These are phyloP conservation scores for Alternaria novae-zelandiae DNA, from an alignment of 2,329 filamentous ascomycete genomes.

Conservation along the genomic window DNA sequence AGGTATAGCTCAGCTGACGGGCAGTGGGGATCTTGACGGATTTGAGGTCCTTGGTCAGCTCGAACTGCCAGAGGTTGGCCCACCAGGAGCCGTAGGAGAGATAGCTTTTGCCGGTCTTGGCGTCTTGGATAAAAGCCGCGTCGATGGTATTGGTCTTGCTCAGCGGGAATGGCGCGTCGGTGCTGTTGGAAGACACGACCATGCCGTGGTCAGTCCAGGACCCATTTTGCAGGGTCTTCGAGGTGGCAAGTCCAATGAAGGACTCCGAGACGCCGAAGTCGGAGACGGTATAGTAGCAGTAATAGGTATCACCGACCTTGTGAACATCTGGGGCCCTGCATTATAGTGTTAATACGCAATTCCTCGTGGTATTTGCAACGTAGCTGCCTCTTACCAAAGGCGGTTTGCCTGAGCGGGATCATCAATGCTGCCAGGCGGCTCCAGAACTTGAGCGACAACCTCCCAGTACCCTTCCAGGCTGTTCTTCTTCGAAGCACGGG, in stretches of 20 bases:
- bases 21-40: conserved; percentile 1
- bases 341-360: not conserved
- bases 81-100: conserved; percentile 71
- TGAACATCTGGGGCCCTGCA: conserved; percentile 21
- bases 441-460: conserved; percentile 6
- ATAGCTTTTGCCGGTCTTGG: conserved; percentile 43
- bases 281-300: conserved; percentile 67
- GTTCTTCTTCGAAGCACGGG: conserved; percentile 11
- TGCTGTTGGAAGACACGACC: conserved; percentile 48
- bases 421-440: conserved; percentile 9
- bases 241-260: conserved; percentile 63
- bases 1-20: conserved; percentile 1
- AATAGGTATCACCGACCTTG: conserved; percentile 53
- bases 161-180: conserved; percentile 10
- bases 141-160: conserved; percentile 55
- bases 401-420: conserved; percentile 5
- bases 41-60: conserved; percentile 1
- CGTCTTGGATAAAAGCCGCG: conserved; percentile 46
- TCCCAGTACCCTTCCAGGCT: conserved; percentile 10
- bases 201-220: conserved; percentile 65
- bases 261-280: conserved; percentile 64
- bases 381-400: conserved; percentile 1
- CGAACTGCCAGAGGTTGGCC: conserved; percentile 31
- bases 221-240: conserved; percentile 54
- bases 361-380: too few species aligned